Percentiles rank a stretch among this genome's conserved stretches.
These are phyloP conservation scores for Elsinoe necatrix DNA, from an alignment of 2,329 filamentous ascomycete genomes.

Conservation along the genomic window DNA sequence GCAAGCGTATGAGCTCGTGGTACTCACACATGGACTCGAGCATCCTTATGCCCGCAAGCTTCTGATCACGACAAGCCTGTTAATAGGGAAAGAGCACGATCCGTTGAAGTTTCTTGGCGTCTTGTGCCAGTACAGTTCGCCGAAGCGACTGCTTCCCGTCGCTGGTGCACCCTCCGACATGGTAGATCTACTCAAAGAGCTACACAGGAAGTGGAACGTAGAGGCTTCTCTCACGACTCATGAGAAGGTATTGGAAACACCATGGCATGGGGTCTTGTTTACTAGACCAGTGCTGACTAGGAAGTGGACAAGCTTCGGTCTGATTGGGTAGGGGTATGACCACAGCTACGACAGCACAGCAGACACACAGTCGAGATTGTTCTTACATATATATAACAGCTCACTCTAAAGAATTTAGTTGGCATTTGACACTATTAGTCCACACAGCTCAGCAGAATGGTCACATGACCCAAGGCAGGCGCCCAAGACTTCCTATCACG, in stretches of 20 bases:
- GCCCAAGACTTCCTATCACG: neutral
- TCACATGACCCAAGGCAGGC: slow-evolving; percentile 4
- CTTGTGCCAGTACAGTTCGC: neutral
- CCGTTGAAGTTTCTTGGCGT: neutral
- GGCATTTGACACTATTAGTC: too few species aligned
- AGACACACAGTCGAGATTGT: too few species aligned
- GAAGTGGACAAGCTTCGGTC: neutral
- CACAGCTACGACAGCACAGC: neutral
- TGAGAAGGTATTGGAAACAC: neutral
- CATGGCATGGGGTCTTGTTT: neutral
- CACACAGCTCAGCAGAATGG: neutral
- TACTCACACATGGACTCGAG: neutral
- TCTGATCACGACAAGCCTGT: neutral
- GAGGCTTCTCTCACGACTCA: neutral
- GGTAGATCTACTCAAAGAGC: neutral
- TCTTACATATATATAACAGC: too few species aligned
- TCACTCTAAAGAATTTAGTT: too few species aligned
- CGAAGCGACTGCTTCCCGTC: neutral
- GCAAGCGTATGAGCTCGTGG: slow-evolving; percentile 10
- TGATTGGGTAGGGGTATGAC: too few species aligned
- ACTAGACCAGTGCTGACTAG: neutral
- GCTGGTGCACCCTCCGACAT: neutral
- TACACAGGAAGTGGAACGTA: neutral
- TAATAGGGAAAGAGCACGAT: neutral
- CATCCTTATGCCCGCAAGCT: neutral